phyloP scores from a whole-genome alignment of 2,329 filamentous ascomycete species.

The Venturia effusa region DNA sequence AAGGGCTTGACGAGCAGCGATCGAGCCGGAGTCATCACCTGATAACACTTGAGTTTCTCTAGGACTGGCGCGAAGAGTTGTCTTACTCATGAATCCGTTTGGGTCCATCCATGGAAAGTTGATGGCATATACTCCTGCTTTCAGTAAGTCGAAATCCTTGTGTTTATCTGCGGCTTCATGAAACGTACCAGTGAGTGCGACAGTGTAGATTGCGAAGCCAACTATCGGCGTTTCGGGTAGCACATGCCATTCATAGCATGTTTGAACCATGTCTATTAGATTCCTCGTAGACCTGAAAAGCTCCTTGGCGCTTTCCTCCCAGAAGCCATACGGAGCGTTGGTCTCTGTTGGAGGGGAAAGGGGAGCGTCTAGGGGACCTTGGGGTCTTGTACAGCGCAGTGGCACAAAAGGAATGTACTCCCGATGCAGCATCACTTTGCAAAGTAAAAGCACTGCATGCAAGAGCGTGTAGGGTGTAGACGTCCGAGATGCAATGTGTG shows the following conservation, averaged over 20 bases:
- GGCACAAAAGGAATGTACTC: slow-evolving; percentile 60
- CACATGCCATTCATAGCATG: slow-evolving; percentile 48
- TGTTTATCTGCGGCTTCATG: no score
- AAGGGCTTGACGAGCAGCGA: slow-evolving; percentile 38
- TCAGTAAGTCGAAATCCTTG: slow-evolving; percentile 10
- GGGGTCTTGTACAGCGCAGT: slow-evolving; percentile 38
- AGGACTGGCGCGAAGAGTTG: slow-evolving; percentile 9
- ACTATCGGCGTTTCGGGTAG: slow-evolving; percentile 58
- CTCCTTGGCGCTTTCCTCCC: slow-evolving; percentile 50
- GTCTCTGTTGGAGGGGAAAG: slow-evolving; percentile 38
- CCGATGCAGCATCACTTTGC: slow-evolving; percentile 56
- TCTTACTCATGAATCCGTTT: slow-evolving; percentile 38
- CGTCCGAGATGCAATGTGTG: slow-evolving; percentile 52
- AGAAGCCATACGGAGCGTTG: slow-evolving; percentile 44
- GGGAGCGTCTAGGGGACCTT: slow-evolving; percentile 49
- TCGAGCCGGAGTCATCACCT: slow-evolving; percentile 19
- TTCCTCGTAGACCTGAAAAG: slow-evolving; percentile 53
- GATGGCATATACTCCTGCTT: slow-evolving; percentile 48
- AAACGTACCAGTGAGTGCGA: slow-evolving; percentile 44
- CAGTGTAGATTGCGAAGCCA: slow-evolving; percentile 56
- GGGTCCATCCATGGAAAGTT: slow-evolving; percentile 61
- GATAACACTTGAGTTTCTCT: not conserved
- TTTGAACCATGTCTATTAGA: slow-evolving; percentile 53
- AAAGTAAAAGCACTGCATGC: slow-evolving; percentile 55
- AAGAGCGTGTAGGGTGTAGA: slow-evolving; percentile 56